phyloP scores from a whole-genome alignment of 441 rosid genomes.

The Arabidopsis lyrata region DNA sequence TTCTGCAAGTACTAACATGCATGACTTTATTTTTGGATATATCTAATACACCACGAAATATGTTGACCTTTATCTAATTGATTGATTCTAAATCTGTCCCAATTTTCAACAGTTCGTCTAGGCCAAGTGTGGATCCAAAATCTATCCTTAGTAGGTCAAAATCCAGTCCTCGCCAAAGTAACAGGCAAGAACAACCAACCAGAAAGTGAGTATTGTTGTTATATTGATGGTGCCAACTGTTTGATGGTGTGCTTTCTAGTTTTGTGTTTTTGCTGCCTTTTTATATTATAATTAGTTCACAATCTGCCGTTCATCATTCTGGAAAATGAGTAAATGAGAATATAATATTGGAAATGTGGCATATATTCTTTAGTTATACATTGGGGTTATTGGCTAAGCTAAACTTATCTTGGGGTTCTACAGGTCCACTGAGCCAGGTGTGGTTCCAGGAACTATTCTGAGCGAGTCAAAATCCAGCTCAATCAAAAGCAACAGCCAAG shows the following conservation, averaged over 20 bases:
- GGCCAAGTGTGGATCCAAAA: slow-evolving; percentile 46
- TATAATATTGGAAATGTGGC: neutral
- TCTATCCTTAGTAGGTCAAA: slow-evolving; percentile 47
- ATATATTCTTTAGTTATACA: neutral
- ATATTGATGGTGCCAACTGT: neutral
- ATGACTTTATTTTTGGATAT: neutral
- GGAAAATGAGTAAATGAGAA: slow-evolving; percentile 35
- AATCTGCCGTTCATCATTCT: slow-evolving; percentile 18
- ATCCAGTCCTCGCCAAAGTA: slow-evolving; percentile 51
- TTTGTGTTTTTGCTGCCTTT: slow-evolving; percentile 23
- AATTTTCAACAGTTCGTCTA: slow-evolving; percentile 54
- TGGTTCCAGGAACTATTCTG: slow-evolving; percentile 48
- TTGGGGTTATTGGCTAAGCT: neutral
- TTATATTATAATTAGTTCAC: slow-evolving; percentile 6
- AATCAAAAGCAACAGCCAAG: slow-evolving; percentile 59
- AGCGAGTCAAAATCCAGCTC: slow-evolving; percentile 51
- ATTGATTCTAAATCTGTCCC: neutral
- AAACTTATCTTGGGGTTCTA: slow-evolving; percentile 27
- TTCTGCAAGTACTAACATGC: neutral
- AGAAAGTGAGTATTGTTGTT: slow-evolving; percentile 62
- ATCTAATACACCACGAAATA: neutral
- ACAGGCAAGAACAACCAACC: slow-evolving; percentile 66
- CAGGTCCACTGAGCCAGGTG: slow-evolving; percentile 58
- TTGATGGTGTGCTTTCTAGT: slow-evolving; percentile 14
- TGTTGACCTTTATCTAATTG: neutral